Evolutionary conservation across 805 yeast genomes (phyloP).

Genomic region (Metschnikowia drakensbergensis): DNA sequence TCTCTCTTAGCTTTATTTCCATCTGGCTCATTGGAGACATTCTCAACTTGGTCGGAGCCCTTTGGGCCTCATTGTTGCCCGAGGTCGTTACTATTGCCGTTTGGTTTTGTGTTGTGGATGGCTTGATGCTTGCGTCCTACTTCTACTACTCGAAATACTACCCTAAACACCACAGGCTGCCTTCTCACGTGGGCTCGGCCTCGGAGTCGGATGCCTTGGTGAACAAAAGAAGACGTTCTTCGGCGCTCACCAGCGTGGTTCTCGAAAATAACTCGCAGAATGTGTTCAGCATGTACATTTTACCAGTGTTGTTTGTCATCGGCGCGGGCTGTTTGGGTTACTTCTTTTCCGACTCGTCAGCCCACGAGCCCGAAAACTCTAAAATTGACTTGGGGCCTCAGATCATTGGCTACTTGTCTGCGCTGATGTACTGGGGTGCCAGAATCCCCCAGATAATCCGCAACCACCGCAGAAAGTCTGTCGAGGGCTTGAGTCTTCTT

Average conservation of each 20-base stretch:
- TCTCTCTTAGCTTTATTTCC: conserved; percentile 60
- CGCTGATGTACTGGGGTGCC: conserved; percentile 66
- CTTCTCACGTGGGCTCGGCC: not conserved
- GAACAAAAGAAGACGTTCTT: conserved; percentile 43
- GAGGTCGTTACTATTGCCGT: conserved; percentile 65
- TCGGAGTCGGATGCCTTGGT: conserved; percentile 29
- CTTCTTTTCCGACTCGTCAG: conserved; percentile 36
- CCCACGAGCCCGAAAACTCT: conserved; percentile 21
- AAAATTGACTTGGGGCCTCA: conserved; percentile 54
- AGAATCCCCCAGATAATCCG: conserved; percentile 77
- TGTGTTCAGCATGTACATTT: conserved; percentile 45
- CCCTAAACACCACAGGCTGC: conserved; percentile 32
- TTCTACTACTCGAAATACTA: conserved; percentile 51
- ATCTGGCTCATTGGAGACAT: conserved; percentile 75
- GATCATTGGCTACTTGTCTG: conserved; percentile 66
- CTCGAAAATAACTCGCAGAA: conserved; percentile 46
- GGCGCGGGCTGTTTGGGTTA: conserved; percentile 62
- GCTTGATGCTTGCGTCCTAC: conserved; percentile 53
- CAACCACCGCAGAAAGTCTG: conserved; percentile 73
- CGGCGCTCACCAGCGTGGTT: conserved; percentile 49
- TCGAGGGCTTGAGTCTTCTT: conserved; percentile 79
- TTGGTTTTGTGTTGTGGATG: conserved; percentile 76
- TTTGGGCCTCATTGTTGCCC: conserved; percentile 68
- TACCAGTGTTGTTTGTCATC: conserved; percentile 61
- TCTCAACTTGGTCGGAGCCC: conserved; percentile 60